These are phyloP conservation scores for Mycothermus thermophilus DNA, from an alignment of 495 filamentous ascomycete species.

Conservation along the genomic window DNA sequence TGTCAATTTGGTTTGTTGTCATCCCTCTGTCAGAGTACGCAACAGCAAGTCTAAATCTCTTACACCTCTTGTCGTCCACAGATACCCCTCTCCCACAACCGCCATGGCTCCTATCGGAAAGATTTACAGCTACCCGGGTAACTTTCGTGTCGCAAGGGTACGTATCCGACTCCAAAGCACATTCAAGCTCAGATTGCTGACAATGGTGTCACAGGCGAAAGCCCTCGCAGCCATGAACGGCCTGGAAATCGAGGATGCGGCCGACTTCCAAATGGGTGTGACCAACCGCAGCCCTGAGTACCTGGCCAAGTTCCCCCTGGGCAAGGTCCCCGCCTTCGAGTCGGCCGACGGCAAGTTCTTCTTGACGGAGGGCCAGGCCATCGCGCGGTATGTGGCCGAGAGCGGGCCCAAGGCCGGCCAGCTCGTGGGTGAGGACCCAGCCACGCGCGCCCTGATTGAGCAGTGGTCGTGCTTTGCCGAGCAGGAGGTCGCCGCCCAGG, in stretches of 20 bases:
- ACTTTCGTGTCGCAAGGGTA: constrained; percentile 39
- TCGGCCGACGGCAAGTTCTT: constrained; percentile 34
- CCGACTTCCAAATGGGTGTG: constrained; percentile 27
- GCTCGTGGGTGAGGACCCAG: constrained; percentile 34
- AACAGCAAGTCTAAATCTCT: not conserved
- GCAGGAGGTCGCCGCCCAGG: constrained; percentile 27
- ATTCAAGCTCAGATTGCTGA: too few species aligned
- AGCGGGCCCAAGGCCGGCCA: constrained; percentile 37
- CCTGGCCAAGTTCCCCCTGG: constrained; percentile 46
- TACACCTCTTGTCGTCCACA: not conserved
- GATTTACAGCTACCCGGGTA: constrained; percentile 33
- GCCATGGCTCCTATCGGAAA: constrained; percentile 42
- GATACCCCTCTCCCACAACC: not conserved
- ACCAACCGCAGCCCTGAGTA: constrained; percentile 39
- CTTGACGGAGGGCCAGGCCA: constrained; percentile 42
- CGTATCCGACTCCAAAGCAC: too few species aligned
- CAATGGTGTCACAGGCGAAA: too few species aligned
- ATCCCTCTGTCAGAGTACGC: not conserved
- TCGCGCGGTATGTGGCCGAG: constrained; percentile 40
- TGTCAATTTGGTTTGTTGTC: not conserved
- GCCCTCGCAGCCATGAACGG: constrained; percentile 41
- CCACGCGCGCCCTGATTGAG: constrained; percentile 34
- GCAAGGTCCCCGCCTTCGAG: constrained; percentile 47
- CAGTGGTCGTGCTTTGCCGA: constrained; percentile 39
- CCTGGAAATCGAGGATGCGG: constrained; percentile 27